These are phyloP conservation scores for Kazachstania viticola DNA, from an alignment of 805 yeast species.

Conservation along the genomic window DNA sequence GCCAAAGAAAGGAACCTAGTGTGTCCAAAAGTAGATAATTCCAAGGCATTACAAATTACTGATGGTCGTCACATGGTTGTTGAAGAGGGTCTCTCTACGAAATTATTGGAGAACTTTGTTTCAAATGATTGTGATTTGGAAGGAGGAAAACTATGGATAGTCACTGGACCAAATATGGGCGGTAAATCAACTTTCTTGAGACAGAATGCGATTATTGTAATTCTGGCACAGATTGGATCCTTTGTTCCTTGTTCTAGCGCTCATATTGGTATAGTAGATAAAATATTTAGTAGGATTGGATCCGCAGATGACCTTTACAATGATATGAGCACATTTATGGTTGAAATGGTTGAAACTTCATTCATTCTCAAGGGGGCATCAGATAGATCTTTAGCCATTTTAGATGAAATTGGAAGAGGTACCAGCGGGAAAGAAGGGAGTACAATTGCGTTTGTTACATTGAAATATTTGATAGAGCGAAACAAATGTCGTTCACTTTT, in stretches of 20 bases:
- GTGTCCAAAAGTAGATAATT: conserved; percentile 49
- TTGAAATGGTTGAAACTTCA: conserved; percentile 81
- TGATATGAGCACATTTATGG: conserved; percentile 86
- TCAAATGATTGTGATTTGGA: conserved; percentile 23
- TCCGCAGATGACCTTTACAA: conserved; percentile 73
- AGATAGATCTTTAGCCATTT: conserved; percentile 53
- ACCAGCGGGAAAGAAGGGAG: conserved; percentile 79
- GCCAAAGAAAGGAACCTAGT: conserved; percentile 58
- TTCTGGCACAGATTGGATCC: conserved; percentile 65
- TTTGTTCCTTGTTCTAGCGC: conserved; percentile 60
- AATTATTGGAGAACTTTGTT: conserved; percentile 29
- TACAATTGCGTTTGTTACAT: conserved; percentile 71
- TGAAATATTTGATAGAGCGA: conserved; percentile 39
- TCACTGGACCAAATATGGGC: conserved; percentile 90
- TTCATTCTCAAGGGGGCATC: conserved; percentile 58
- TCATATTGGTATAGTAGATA: conserved; percentile 60
- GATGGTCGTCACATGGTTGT: conserved; percentile 82
- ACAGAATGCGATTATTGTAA: conserved; percentile 58
- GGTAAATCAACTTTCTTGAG: conserved; percentile 70
- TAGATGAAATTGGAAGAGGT: conserved; percentile 87
- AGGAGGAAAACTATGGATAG: conserved; percentile 36
- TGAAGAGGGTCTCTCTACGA: conserved; percentile 51
- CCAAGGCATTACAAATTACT: conserved; percentile 36
- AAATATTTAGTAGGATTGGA: conserved; percentile 68
- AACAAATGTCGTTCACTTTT: conserved; percentile 68